phyloP scores from a whole-genome alignment of 2,329 filamentous ascomycete species.

The Pseudogymnoascus sp. region DNA sequence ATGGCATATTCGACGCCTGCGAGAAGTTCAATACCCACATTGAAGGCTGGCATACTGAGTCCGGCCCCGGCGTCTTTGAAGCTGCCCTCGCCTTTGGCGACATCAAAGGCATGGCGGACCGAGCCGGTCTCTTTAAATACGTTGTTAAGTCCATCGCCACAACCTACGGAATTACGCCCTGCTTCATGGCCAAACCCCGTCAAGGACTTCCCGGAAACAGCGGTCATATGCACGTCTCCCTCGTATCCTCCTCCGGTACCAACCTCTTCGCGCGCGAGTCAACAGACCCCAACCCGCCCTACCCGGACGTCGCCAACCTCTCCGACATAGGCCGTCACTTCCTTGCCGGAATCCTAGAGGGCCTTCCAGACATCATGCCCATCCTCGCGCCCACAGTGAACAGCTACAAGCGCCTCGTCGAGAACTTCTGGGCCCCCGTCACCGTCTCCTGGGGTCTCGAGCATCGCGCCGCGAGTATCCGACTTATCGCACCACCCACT shows the following conservation, averaged over 20 bases:
- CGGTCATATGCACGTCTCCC: constrained; percentile 89
- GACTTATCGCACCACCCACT: constrained; percentile 82
- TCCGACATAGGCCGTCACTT: constrained; percentile 90
- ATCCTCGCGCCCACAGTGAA: constrained; percentile 91
- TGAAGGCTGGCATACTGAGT: constrained; percentile 94
- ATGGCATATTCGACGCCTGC: constrained; percentile 76
- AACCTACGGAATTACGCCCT: constrained; percentile 85
- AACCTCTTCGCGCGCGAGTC: constrained; percentile 75
- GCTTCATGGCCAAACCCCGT: constrained; percentile 97
- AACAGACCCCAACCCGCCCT: constrained; percentile 62
- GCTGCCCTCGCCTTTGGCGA: constrained; percentile 89
- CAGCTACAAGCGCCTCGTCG: constrained; percentile 94
- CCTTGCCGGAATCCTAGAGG: constrained; percentile 80
- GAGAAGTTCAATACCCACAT: constrained; percentile 70
- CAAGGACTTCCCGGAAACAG: constrained; percentile 89
- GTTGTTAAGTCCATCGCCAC: constrained; percentile 82
- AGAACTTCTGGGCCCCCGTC: constrained; percentile 98
- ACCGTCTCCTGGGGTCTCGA: constrained; percentile 96
- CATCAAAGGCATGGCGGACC: constrained; percentile 82
- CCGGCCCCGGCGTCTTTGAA: constrained; percentile 89
- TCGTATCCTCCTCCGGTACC: constrained; percentile 66
- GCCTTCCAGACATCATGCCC: constrained; percentile 92
- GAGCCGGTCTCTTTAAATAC: constrained; percentile 87
- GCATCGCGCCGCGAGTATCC: constrained; percentile 84
- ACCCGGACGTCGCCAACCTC: constrained; percentile 67